Evolutionary conservation across 1,139 yeast genomes (phyloP).

Genomic region (Saccharomyces pastorianus): DNA sequence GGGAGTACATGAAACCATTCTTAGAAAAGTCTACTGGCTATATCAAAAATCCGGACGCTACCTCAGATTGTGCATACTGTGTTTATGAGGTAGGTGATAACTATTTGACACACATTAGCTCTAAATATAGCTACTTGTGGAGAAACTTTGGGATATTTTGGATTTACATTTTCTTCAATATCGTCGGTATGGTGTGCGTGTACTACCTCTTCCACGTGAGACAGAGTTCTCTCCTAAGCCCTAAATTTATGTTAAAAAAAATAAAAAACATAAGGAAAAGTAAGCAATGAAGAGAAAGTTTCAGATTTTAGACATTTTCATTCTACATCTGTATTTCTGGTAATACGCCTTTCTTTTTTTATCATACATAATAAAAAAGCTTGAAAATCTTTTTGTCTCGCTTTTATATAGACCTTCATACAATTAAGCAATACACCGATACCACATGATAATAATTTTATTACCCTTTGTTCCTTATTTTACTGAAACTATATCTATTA

Average conservation of each 20-base stretch:
- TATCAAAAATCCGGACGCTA: conserved; percentile 44
- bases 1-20: conserved; percentile 39
- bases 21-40: conserved; percentile 39
- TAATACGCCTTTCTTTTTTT: too few species aligned
- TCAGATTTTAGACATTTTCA: background rate
- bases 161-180: conserved; percentile 49
- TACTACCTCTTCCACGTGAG: conserved; percentile 36
- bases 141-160: conserved; percentile 58
- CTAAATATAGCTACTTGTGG: conserved; percentile 46
- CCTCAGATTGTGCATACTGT: conserved; percentile 54
- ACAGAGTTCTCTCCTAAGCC: conserved; percentile 6
- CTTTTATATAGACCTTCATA: background rate
- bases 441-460: background rate
- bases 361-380: too few species aligned
- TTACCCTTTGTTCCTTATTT: too few species aligned
- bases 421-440: too few species aligned
- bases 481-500: too few species aligned
- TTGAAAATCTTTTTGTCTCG: background rate
- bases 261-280: conserved; percentile 5
- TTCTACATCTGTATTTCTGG: too few species aligned
- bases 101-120: conserved; percentile 40
- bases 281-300: background rate
- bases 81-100: conserved; percentile 45
- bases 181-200: conserved; percentile 38
- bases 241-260: conserved; percentile 2